phyloP scores from a whole-genome alignment of 2,329 filamentous ascomycete genomes.

The Bipolaris cookei region DNA sequence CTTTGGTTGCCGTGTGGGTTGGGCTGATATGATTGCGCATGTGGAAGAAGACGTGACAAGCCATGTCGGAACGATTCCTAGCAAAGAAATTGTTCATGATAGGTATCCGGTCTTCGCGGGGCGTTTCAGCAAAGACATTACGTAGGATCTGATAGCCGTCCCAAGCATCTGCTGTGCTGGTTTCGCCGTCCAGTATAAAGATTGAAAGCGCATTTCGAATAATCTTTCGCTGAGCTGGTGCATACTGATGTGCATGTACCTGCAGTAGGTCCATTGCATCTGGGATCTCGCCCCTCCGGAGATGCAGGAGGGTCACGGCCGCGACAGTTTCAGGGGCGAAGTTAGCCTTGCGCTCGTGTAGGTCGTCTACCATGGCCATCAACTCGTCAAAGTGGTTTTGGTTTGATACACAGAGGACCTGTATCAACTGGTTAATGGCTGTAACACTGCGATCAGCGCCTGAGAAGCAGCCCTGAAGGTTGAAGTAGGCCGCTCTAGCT shows the following conservation, averaged over 20 bases:
- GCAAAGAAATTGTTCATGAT: constrained; percentile 85
- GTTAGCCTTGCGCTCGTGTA: constrained; percentile 71
- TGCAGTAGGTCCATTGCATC: constrained; percentile 85
- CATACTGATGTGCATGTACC: constrained; percentile 72
- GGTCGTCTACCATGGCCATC: constrained; percentile 72
- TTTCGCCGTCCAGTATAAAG: constrained; percentile 72
- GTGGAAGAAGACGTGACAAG: constrained; percentile 83
- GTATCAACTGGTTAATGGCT: constrained; percentile 74
- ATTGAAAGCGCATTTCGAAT: constrained; percentile 70
- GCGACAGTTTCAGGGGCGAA: constrained; percentile 78
- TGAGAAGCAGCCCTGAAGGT: constrained; percentile 64
- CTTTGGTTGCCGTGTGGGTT: constrained; percentile 68
- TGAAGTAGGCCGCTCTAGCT: constrained; percentile 69
- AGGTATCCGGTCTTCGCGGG: constrained; percentile 67
- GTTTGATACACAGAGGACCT: constrained; percentile 67
- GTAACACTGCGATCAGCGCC: constrained; percentile 65
- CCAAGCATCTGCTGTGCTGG: constrained; percentile 69
- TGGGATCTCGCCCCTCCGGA: constrained; percentile 75
- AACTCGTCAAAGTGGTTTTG: constrained; percentile 73
- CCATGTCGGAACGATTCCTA: constrained; percentile 81
- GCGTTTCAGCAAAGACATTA: constrained; percentile 66
- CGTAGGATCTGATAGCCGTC: constrained; percentile 65
- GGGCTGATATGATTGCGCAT: constrained; percentile 80
- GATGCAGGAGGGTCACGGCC: constrained; percentile 73
- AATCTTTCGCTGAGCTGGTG: constrained; percentile 69